Base-by-base conservation (phyloP, 192 early-diverging fungal genomes). In the Gonapodya prolifera region DNA sequence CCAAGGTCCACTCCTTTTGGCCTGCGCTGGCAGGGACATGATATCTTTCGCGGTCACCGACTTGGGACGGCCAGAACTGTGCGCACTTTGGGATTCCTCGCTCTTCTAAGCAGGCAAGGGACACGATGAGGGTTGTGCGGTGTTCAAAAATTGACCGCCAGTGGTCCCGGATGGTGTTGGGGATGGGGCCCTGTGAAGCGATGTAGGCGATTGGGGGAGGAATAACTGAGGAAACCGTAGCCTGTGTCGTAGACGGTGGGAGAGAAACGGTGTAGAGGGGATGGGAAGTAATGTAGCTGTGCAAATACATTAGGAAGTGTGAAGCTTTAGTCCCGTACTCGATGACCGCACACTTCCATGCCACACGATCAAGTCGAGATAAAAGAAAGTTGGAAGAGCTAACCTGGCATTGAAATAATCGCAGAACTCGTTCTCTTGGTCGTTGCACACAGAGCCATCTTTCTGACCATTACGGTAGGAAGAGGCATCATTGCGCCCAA, bases 81-180 rank as follows among this genome's bases (percentile, higher is more conserved):
- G 91, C 87, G 76, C 93, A 96, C 80, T 98, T 97, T 2, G 83
- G 78, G 34, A 87, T 82, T 1, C 91, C 86, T 61, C 85, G 85
- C 79, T 94, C 91, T 36, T 92, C 90, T 83, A 93, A 18, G 8
- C 32, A 2, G 2, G 71, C 29, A 29, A 73, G 71, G 8, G 29
- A 16, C 31, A 73, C 28, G 8, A 73, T 32, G 71, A 73, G 18
- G 18, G 28, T 2, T 32, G 71, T 30, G 8, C 29, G 2, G 28
- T 18, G 32, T 32, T 73, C 71, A 8, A 13, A 69, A 75, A 78
- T n/a, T 2, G 13, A 30, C 8, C 70, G 73, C 77, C 34, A 34
- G 2, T 34, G 31, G 81, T 23, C 71, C 35, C 23, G 8, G 18
- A 29, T 77, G 73, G 77, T 78, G 13, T 1, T 29, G 77, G 2